phyloP scores from a whole-genome alignment of 768 basidiomycete species.

The Gautieria morchelliformis region DNA sequence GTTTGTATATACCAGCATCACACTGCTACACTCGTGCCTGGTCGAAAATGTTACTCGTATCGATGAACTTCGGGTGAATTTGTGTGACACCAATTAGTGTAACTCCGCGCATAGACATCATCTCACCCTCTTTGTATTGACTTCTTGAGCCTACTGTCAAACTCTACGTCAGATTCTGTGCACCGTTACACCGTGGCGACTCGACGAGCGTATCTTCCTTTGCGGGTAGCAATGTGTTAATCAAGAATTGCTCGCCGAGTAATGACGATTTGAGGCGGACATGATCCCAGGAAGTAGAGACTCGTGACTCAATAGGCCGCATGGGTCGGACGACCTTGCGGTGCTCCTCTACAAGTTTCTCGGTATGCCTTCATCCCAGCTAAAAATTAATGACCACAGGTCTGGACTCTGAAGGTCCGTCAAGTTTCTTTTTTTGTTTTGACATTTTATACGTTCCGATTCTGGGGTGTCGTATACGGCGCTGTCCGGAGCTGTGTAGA shows the following conservation, averaged over 20 bases:
- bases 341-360: too few relatives aligned
- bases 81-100: conserved; percentile 2
- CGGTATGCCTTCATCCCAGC: too few relatives aligned
- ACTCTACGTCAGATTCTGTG: not conserved
- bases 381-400: too few relatives aligned
- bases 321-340: not conserved
- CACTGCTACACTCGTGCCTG: not conserved
- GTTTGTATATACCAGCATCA: not conserved
- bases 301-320: not conserved
- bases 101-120: not conserved
- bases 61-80: not conserved
- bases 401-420: too few relatives aligned
- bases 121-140: not conserved
- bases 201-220: not conserved
- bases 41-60: not conserved
- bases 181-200: not conserved
- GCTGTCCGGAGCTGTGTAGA: too few relatives aligned
- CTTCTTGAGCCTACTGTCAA: not conserved
- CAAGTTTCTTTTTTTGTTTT: too few relatives aligned
- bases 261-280: not conserved
- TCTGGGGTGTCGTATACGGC: too few relatives aligned
- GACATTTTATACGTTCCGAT: too few relatives aligned
- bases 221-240: not conserved
- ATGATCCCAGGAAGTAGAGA: not conserved
- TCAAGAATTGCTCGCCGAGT: not conserved